These are phyloP conservation scores for Thelonectria blattea DNA, from an alignment of 2,329 filamentous ascomycete genomes.

Conservation along the genomic window DNA sequence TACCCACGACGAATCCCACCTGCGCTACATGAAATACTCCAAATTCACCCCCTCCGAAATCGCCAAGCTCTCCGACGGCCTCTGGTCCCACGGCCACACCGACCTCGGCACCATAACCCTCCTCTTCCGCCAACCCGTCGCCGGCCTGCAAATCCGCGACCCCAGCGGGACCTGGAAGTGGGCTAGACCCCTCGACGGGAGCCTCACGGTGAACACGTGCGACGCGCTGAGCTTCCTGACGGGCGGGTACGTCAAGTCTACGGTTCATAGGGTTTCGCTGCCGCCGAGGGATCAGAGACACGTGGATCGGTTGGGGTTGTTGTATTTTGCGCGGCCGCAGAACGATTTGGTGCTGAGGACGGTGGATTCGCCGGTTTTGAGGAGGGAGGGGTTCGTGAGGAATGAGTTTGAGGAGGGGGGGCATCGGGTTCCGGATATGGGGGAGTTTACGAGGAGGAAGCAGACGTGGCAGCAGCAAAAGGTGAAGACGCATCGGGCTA, in stretches of 20 bases:
- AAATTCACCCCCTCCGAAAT: conserved; percentile 53
- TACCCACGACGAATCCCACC: conserved; percentile 60
- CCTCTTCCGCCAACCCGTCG: conserved; percentile 63
- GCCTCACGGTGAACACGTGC: conserved; percentile 56
- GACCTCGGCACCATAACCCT: conserved; percentile 62
- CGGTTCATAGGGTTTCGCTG: conserved; percentile 47
- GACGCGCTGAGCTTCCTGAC: conserved; percentile 56
- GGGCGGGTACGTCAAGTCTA: conserved; percentile 52
- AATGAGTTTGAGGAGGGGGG: conserved; percentile 47
- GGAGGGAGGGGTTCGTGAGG: conserved; percentile 40
- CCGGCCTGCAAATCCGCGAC: conserved; percentile 58
- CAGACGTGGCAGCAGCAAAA: conserved; percentile 47
- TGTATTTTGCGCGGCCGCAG: conserved; percentile 57
- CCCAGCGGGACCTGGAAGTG: conserved; percentile 55
- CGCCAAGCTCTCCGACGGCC: conserved; percentile 45
- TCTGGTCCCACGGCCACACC: conserved; percentile 58
- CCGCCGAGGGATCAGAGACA: conserved; percentile 51
- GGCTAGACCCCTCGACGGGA: conserved; percentile 53
- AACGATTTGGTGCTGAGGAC: conserved; percentile 47
- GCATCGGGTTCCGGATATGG: conserved; percentile 43
- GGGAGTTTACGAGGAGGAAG: conserved; percentile 46
- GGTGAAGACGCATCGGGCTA: conserved; percentile 32
- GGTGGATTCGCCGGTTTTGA: conserved; percentile 46
- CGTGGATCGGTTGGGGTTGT: conserved; percentile 54
- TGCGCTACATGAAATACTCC: conserved; percentile 66